phyloP scores from a whole-genome alignment of 306 rosid species.

The Lupinus albus region DNA sequence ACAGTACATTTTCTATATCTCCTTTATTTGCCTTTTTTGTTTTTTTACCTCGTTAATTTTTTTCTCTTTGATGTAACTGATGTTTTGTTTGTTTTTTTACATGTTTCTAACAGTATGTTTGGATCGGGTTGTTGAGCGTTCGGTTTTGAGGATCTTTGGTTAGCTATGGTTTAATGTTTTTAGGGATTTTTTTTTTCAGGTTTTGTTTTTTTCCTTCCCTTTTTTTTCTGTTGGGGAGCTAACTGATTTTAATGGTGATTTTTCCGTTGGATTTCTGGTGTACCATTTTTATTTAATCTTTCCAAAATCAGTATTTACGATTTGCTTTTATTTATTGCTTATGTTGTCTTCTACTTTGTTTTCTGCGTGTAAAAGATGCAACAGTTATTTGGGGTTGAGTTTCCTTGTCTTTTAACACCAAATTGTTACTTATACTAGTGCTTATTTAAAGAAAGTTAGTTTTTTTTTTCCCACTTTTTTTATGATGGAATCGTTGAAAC shows the following conservation, averaged over 20 bases:
- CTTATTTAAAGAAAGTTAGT: not conserved
- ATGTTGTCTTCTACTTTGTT: slow-evolving; percentile 8
- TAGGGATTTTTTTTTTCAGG: slow-evolving; percentile 1
- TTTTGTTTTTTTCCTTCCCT: not conserved
- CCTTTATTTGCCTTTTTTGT: not conserved
- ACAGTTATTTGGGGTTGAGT: slow-evolving; percentile 14
- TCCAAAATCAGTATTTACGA: slow-evolving; percentile 15
- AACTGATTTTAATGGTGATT: slow-evolving; percentile 13
- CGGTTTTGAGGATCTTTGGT: slow-evolving; percentile 38
- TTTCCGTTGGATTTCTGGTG: not conserved
- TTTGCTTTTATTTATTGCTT: slow-evolving; percentile 32
- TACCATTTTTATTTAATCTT: slow-evolving; percentile 29
- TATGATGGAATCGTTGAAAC: slow-evolving; percentile 31
- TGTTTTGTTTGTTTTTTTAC: not conserved
- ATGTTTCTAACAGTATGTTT: slow-evolving; percentile 4
- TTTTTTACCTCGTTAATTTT: not conserved
- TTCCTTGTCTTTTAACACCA: slow-evolving; percentile 2
- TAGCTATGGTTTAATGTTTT: slow-evolving; percentile 13
- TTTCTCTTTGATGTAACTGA: slow-evolving; percentile 18
- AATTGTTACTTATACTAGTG: not conserved
- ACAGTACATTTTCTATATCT: slow-evolving; percentile 41
- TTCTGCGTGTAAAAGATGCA: not conserved
- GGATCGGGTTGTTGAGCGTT: slow-evolving; percentile 48
- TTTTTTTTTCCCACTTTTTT: not conserved
- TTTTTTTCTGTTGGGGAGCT: not conserved